Base-by-base conservation (phyloP, 2,329 filamentous ascomycete species). In the Aschersonia sp. region DNA sequence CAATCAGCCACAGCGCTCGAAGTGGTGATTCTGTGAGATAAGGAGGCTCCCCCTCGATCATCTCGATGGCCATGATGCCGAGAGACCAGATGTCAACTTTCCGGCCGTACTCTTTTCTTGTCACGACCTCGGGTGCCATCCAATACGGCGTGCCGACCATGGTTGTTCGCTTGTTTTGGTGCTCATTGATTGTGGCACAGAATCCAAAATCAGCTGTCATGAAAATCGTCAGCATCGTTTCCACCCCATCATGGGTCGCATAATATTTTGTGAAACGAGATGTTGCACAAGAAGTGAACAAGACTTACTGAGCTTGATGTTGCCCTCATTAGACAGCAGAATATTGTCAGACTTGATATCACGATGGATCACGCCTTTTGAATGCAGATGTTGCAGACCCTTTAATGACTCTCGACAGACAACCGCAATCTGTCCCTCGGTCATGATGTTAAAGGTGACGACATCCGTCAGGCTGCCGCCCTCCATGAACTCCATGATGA, bases 301-400 rank as follows among this genome's bases (percentile, higher is more conserved):
- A 44, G 43, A 72, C 86, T 65, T 74, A 94, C 88, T 98, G 48
- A 98, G 80, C 68, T 98, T 98, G 66, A 98, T 97, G 63, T 89
- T 91, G 51, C 92, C 92, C 59, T 96, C 88, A 64, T 94, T 74
- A 9, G 91, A 94, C 35, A 98, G 73, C 40, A 98, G 73, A 54
- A 98, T 94, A 64, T 98, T 98, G 67, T 98, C 92, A 0, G 91
- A 97, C 69, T 98, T 98, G 71, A 98, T 98, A 61, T 98, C 92
- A 59, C 92, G 84, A 66, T 98, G 92, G 53, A 98, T 98, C 41
- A 98, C 92, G 49, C 89, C 89, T 67, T 97, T 97, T 10, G 89
- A 96, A 63, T 98, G 92, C 48, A 98, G 70, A 65, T 97, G 92
- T 61, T 97, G 89, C 57, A 98, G 69, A 5, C 92, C 92, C 64